Evolutionary conservation across 2,329 filamentous ascomycete genomes (phyloP), one percentile per base, ranked within the genome.

Genomic region (Spiromastix sp.): DNA sequence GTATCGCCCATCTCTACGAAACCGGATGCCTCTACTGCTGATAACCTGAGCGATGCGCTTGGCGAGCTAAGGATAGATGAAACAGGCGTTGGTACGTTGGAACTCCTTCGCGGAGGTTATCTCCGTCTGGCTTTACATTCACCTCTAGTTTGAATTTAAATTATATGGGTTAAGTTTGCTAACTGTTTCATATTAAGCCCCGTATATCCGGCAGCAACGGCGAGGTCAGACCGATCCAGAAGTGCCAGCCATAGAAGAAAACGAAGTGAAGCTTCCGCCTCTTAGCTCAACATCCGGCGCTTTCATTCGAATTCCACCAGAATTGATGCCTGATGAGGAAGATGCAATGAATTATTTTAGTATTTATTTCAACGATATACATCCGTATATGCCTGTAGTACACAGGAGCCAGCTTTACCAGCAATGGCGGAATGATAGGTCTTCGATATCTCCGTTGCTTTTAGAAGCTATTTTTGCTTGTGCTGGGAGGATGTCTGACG

Each of bases 391-490:
- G 2, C 89, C 89, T 0, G 85, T 96, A 3, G 65, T 96, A 35
- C 87, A 91, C 61, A 83, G 85, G 50, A 66, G 72, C 2, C 69
- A 80, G 25, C 83, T 96, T 49, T 93, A 91, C 51, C 79, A 85
- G 28, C 86, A 95, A 61, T 96, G 89, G 89, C 77, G 82, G 38
- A 78, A 75, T 11, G 80, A 86, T 42, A 74, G 84, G 39, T 74
- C 81, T n/a, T 75, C 81, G 0, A 86, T 96, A 19, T 95, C 91
- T 0, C 87, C 89, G 1, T 66, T 96, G 20, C 71, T 96, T 38
- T 66, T 96, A 1, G 89, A 95, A 57, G 85, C 85, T 5, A 77
- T 96, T 12, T 93, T 96, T 57, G 85, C 89, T 9, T 91, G 93
- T 53, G 81, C 85, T 3, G 34, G 34, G 8, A 74, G 85, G 21